Evolutionary conservation across 768 basidiomycete species (phyloP).

Genomic region (Lenzites betulinus): DNA sequence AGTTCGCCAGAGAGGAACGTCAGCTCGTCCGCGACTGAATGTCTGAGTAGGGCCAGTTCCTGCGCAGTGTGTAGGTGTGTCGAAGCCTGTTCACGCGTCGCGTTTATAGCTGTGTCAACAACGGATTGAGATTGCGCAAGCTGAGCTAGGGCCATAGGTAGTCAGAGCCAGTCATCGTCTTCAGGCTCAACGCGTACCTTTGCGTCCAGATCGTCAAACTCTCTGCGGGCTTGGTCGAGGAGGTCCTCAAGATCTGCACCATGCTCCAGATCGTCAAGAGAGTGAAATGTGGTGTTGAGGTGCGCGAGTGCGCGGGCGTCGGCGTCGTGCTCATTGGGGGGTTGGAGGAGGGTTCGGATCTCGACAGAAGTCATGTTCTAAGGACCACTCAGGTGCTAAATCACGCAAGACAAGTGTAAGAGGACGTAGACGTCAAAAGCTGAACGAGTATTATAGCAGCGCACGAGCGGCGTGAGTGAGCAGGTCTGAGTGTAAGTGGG

Average conservation of each 20-base stretch:
- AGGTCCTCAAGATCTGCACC: constrained; percentile 51
- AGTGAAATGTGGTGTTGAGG: constrained; percentile 50
- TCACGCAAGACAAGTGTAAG: too few species aligned
- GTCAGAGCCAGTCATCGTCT: neutral
- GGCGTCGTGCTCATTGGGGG: constrained; percentile 42
- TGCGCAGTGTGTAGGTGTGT: constrained; percentile 64
- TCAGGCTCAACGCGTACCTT: constrained; percentile 29
- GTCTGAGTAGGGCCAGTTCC: constrained; percentile 73
- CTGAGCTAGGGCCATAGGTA: constrained; percentile 50
- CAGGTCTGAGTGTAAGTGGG: too few species aligned
- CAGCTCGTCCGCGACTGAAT: constrained; percentile 78
- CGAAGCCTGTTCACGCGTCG: constrained; percentile 50
- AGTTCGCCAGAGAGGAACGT: constrained; percentile 66
- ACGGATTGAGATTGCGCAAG: constrained; percentile 52
- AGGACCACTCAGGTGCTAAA: too few species aligned
- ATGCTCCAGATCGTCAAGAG: constrained; percentile 36
- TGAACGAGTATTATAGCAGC: too few species aligned
- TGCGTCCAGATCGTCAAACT: constrained; percentile 27
- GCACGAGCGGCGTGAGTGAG: too few species aligned
- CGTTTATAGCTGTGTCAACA: constrained; percentile 47
- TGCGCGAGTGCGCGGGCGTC: constrained; percentile 38
- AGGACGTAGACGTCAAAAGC: too few species aligned
- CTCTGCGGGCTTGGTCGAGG: constrained; percentile 44
- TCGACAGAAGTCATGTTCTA: constrained; percentile 42
- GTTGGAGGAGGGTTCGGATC: constrained; percentile 51